Evolutionary conservation across 1,139 yeast genomes (phyloP).

Genomic region (Meyerozyma athensensis): DNA sequence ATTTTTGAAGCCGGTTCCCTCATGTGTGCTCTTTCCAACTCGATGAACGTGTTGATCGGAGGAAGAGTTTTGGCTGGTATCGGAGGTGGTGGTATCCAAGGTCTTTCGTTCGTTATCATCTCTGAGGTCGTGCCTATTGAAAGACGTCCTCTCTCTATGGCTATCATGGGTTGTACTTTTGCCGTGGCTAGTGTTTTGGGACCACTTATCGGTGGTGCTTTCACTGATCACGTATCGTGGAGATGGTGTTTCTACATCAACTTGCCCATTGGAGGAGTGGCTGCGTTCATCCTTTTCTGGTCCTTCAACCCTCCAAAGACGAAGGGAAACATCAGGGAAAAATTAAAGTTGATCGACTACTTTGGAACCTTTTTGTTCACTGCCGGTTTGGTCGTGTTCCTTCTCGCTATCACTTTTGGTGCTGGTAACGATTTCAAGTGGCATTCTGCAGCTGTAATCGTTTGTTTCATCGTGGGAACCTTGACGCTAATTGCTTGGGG

Average conservation of each 20-base stretch:
- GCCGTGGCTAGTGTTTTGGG: constrained; percentile 23
- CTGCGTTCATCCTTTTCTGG: constrained; percentile 20
- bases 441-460: constrained; percentile 12
- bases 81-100: constrained; percentile 31
- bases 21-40: constrained; percentile 32
- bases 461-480: constrained; percentile 11
- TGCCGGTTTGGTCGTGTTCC: constrained; percentile 15
- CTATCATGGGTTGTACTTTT: constrained; percentile 16
- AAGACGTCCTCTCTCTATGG: constrained; percentile 21
- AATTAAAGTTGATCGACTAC: constrained; percentile 14
- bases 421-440: constrained; percentile 11
- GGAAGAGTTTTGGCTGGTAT: constrained; percentile 34
- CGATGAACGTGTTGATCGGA: constrained; percentile 34
- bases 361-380: constrained; percentile 14
- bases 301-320: constrained; percentile 34
- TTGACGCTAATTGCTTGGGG: constrained; percentile 13
- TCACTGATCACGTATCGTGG: constrained; percentile 18
- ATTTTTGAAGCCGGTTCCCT: constrained; percentile 27
- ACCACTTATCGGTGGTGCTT: constrained; percentile 24
- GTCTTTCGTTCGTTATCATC: constrained; percentile 23
- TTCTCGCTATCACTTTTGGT: constrained; percentile 17
- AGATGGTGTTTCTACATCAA: constrained; percentile 25
- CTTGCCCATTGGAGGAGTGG: constrained; percentile 35
- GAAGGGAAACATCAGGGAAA: constrained; percentile 10
- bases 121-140: constrained; percentile 28